Evolutionary conservation across 208 protist genomes (phyloP), one percentile per base, ranked within the genome.

Genomic region (Phytomonas serpens): DNA sequence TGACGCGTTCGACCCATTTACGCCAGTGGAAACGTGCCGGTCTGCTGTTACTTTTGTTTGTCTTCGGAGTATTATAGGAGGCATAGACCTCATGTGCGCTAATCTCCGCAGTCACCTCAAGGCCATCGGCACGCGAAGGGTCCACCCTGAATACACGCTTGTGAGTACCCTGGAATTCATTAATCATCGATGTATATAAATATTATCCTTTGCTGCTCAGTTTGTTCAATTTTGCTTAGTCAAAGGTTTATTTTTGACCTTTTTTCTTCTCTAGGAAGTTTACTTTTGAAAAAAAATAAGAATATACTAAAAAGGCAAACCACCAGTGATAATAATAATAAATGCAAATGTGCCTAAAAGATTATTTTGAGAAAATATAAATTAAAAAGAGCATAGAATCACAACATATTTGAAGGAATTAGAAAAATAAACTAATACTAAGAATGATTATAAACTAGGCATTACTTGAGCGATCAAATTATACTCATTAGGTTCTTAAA

Each of bases 91-190:
- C 77, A 36, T 23, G 33, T 19, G 77, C 73, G 37, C 79, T 71
- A 0, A 77, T 42, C 23, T 81, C 77, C 13, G 61, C 31, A 3
- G 67, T 67, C 4, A 42, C 37, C 30, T 76, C 76, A 0, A 85
- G 63, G 16, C 3, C 36, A 36, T 77, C 78, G 61, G 33, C 70
- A 33, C 67, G 42, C 32, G 76, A 75, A 3, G 73, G 51, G 69
- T 82, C 74, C 27, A 88, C 73, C 36, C 73, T 67, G 70, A 80
- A 83, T 29, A 74, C 65, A 34, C 77, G 71, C 51, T 76, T 70
- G 11, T 51, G 64, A 2, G 64, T 68, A 0, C 63, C 67, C 16
- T 64, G 72, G 69, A 82, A 85, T 62, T 88, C 80, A 38, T 68
- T 61, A 36, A 88, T 64, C 80, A 85, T 88, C 3, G 33, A 5